Percentiles rank a stretch among this genome's conserved stretches.
Conservation (phyloP, 2,329 filamentous ascomycete species). For the Hymenoscyphus linearis region DNA sequence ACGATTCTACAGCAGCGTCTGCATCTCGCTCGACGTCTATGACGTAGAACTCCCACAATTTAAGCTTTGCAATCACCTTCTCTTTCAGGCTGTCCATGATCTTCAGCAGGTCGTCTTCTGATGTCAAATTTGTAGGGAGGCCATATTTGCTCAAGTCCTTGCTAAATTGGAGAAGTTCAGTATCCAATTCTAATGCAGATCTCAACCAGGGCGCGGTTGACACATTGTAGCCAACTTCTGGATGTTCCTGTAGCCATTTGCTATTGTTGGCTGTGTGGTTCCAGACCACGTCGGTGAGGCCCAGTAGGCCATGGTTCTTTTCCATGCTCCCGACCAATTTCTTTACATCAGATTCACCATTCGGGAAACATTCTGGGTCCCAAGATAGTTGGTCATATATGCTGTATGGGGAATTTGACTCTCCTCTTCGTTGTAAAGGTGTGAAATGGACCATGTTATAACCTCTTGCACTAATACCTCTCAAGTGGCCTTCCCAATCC, state of each 20-base stretch:
- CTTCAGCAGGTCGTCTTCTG: constrained; percentile 64
- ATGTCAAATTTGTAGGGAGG: constrained; percentile 69
- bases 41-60: constrained; percentile 91
- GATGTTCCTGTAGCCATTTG: constrained; percentile 88
- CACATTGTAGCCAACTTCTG: constrained; percentile 92
- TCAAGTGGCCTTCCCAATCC: constrained; percentile 86
- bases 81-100: constrained; percentile 83
- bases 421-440: constrained; percentile 80
- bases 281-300: constrained; percentile 92
- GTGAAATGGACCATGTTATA: constrained; percentile 99
- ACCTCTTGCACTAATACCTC: constrained; percentile 80
- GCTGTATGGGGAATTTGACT: constrained; percentile 95
- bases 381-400: constrained; percentile 88
- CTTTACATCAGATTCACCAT: constrained; percentile 76
- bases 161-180: constrained; percentile 62
- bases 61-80: constrained; percentile 69
- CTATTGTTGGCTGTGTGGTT: constrained; percentile 98
- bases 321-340: constrained; percentile 77
- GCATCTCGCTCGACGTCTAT: constrained; percentile 71
- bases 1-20: constrained; percentile 63
- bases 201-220: constrained; percentile 78
- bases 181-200: constrained; percentile 72
- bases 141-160: constrained; percentile 59
- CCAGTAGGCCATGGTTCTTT: constrained; percentile 75
- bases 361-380: constrained; percentile 76